Base-by-base conservation (phyloP, 2,329 filamentous ascomycete genomes). In the Nothopassalora personata region DNA sequence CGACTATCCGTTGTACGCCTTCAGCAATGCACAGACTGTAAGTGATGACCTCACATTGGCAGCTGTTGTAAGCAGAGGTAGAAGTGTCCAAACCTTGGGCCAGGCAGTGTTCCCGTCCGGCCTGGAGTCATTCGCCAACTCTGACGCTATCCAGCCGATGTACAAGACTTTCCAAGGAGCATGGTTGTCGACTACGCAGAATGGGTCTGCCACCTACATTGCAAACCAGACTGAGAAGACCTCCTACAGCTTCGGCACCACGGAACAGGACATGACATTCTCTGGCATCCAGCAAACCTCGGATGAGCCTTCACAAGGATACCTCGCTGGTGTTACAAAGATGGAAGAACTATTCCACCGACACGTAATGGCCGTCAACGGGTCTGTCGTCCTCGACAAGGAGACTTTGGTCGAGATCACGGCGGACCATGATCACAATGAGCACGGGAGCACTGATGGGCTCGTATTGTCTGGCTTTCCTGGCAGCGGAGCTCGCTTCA, bases 1-100 rank as follows among this genome's bases (percentile, higher is more conserved):
- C 69, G 72, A 72, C 8, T 90, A 88, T 66, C 87, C 87, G 0
- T 72, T 90, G 0, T 79, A 76, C 65, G 82, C 83, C 51, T 83
- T 82, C 65, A 81, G 79, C 15, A 80, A 79, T 1, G 81, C 80
- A 56, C 68, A 71, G 13, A 69, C 76, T 11, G 68, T 78, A 28
- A 55, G 76, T 2, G 70, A 75, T 13, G 75, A 74, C 51, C 73
- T 77, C 53, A 76, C 75, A 2, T 78, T 82, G 57, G 67, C 75
- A 27, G 82, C 77, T 10, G 71, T 67, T n/a, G 71, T 86, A 64
- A 71, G 71, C 47, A 78, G 80, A 13, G 79, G 78, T 11, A 78
- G 84, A 36, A 67, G 78, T 18, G 76, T 83, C 8, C 68, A 75
- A 28, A 76, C 77, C 28, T 60, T 73, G 27, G 80, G 80, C 4